Percentiles rank a stretch among this genome's conserved stretches.
phyloP scores from a whole-genome alignment of 257 asterid genomes.

The Jacaranda copaia region DNA sequence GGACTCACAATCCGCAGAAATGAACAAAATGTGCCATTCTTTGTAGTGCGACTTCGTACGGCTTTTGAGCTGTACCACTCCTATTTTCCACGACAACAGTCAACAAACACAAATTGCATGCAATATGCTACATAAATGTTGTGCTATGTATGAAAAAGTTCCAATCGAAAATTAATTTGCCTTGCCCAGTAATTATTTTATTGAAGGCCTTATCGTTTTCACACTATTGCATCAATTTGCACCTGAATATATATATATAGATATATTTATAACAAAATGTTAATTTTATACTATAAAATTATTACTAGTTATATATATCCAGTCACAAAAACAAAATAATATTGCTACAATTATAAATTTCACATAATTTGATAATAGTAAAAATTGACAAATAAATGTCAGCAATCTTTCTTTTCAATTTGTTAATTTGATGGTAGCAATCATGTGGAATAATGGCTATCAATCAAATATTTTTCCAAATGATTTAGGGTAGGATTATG shows the following conservation, averaged over 20 bases:
- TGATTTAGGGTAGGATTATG: not conserved
- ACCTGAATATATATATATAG: not conserved
- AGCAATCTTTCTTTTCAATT: not conserved
- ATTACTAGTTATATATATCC: too few relatives aligned
- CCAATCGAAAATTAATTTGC: not conserved
- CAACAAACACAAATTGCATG: not conserved
- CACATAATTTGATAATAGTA: too few relatives aligned
- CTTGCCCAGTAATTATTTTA: not conserved
- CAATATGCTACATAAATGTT: not conserved
- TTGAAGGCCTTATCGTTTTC: not conserved
- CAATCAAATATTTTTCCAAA: not conserved
- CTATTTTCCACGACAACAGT: not conserved
- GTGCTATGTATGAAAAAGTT: not conserved
- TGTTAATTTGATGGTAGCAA: not conserved
- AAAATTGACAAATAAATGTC: not conserved
- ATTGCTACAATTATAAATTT: too few relatives aligned
- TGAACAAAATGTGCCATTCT: not conserved
- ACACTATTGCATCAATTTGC: not conserved
- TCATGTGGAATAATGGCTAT: not conserved
- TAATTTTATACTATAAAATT: too few relatives aligned
- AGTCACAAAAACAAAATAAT: too few relatives aligned
- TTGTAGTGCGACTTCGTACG: not conserved
- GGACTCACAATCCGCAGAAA: not conserved
- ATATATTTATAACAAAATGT: not conserved
- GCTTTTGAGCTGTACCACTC: slow-evolving; percentile 9